Evolutionary conservation across 768 basidiomycete genomes (phyloP).

Genomic region (Trametes cingulata): DNA sequence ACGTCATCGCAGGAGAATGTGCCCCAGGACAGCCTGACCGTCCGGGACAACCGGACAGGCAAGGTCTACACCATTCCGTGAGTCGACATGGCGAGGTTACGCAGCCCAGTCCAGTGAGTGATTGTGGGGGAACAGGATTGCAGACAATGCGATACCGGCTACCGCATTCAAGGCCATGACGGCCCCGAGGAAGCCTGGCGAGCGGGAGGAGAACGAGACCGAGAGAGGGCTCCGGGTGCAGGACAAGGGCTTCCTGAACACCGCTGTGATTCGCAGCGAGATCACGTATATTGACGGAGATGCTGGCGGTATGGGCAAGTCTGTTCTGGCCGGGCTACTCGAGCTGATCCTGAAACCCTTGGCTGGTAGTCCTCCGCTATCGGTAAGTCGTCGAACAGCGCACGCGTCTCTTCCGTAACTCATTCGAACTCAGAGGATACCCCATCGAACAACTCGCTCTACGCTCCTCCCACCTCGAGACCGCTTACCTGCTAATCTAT

Average conservation of each 20-base stretch:
- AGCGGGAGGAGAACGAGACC: constrained; percentile 81
- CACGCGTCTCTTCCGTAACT: not conserved
- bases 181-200: constrained; percentile 55
- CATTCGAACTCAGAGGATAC: constrained; percentile 60
- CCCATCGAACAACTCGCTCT: constrained; percentile 90
- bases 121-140: constrained; percentile 51
- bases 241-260: constrained; percentile 83
- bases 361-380: constrained; percentile 61
- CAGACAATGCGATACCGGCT: constrained; percentile 76
- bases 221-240: constrained; percentile 77
- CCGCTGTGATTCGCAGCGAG: constrained; percentile 73
- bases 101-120: not conserved
- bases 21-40: constrained; percentile 47
- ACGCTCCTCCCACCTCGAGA: constrained; percentile 78
- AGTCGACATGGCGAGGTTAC: constrained; percentile 31
- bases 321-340: not conserved
- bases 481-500: constrained; percentile 86
- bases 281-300: constrained; percentile 95
- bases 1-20: constrained; percentile 11
- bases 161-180: constrained; percentile 79
- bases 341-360: not conserved
- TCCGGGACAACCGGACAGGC: constrained; percentile 84
- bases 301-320: constrained; percentile 56
- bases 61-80: constrained; percentile 74
- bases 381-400: constrained; percentile 42